Percentiles rank a stretch among this genome's conserved stretches.
phyloP scores from a whole-genome alignment of 768 basidiomycete species.

The Lactarius psammicola region DNA sequence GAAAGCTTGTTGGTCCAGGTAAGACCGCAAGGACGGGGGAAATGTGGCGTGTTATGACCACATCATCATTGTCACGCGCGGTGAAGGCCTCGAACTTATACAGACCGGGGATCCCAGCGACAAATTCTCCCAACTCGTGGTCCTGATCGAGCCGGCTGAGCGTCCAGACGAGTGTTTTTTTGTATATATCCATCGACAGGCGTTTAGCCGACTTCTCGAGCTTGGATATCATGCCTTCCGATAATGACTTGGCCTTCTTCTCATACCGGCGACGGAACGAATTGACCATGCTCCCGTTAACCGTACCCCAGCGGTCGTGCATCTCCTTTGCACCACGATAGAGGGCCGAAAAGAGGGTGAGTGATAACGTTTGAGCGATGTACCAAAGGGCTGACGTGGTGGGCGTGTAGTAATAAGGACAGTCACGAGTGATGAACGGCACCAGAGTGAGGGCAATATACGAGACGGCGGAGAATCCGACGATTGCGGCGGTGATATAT shows the following conservation, averaged over 20 bases:
- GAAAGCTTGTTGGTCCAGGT: neutral
- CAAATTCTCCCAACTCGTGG: neutral
- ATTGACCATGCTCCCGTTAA: neutral
- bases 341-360: too few relatives aligned
- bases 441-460: neutral
- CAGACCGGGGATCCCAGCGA: neutral
- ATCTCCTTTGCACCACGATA: too few relatives aligned
- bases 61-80: neutral
- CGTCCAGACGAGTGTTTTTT: neutral
- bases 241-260: neutral
- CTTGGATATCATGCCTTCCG: neutral
- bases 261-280: neutral
- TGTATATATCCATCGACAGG: neutral
- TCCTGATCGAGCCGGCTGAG: neutral
- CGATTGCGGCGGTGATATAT: neutral
- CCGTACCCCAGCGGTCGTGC: neutral
- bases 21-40: neutral
- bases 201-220: neutral
- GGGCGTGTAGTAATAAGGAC: neutral
- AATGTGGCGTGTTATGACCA: neutral
- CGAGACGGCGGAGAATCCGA: neutral
- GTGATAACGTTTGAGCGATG: neutral
- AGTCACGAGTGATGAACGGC: neutral
- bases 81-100: neutral
- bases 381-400: conserved; percentile 6